These are phyloP conservation scores for Fusarium subglutinans DNA, from an alignment of 2,329 filamentous ascomycete species.

Conservation along the genomic window DNA sequence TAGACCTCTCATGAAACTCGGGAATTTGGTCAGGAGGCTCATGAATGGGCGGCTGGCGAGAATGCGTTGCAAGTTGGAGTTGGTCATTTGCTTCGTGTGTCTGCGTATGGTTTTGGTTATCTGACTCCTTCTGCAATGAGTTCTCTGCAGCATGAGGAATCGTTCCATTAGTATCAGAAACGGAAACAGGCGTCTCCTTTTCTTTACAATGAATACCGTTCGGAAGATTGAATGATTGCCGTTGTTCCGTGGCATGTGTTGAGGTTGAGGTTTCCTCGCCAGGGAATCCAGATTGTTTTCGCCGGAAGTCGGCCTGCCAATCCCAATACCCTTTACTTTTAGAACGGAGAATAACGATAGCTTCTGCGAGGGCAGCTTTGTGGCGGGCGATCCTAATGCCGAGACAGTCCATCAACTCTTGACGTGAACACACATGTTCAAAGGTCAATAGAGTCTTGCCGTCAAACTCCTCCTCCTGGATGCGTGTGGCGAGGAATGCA, in stretches of 20 bases:
- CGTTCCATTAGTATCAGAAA: background rate
- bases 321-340: conserved; percentile 60
- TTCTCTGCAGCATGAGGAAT: background rate
- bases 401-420: conserved; percentile 62
- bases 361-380: conserved; percentile 64
- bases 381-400: conserved; percentile 67
- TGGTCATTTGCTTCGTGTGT: background rate
- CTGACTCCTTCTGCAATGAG: background rate
- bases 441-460: conserved; percentile 71
- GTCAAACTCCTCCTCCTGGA: conserved; percentile 71
- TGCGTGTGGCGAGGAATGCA: conserved; percentile 58
- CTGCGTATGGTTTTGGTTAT: background rate
- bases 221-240: background rate
- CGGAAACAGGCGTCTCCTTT: background rate
- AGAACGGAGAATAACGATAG: conserved; percentile 64
- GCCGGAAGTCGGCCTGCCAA: conserved; percentile 42
- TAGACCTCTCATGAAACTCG: conserved; percentile 13
- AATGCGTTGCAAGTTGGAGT: background rate
- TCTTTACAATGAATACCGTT: background rate
- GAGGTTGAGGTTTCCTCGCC: conserved; percentile 12
- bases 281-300: conserved; percentile 24
- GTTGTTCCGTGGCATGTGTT: background rate
- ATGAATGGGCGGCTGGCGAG: background rate
- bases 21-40: background rate
- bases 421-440: conserved; percentile 59